Evolutionary conservation across 345 rosid species (phyloP).

Genomic region (Iberis pinnata): DNA sequence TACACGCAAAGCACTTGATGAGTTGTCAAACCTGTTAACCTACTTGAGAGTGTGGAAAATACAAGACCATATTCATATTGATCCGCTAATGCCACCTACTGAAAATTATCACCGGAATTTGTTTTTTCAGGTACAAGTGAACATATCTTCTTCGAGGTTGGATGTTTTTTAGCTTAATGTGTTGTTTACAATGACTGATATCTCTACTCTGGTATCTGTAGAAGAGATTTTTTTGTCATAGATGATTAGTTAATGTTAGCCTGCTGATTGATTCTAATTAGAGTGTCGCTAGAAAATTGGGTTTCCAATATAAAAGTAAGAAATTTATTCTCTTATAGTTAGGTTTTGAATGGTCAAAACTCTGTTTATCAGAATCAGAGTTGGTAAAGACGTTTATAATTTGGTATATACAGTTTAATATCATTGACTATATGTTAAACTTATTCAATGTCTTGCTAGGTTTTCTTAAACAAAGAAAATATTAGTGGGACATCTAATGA

Average conservation of each 20-base stretch:
- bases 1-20: conserved; percentile 82
- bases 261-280: background rate
- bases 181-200: conserved; percentile 11
- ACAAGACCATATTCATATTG: conserved; percentile 61
- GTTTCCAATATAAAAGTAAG: background rate
- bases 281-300: background rate
- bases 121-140: conserved; percentile 66
- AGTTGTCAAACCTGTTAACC: conserved; percentile 65
- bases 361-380: conserved; percentile 3
- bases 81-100: conserved; percentile 85
- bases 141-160: conserved; percentile 3
- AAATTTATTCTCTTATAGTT: background rate
- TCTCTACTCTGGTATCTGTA: background rate
- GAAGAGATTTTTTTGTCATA: background rate
- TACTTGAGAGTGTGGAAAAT: conserved; percentile 81
- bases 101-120: conserved; percentile 75
- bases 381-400: background rate
- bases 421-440: background rate
- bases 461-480: conserved; percentile 62
- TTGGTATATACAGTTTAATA: too few species aligned
- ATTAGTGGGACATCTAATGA: conserved; percentile 58
- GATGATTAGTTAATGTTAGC: conserved; percentile 1
- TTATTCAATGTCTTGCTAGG: conserved; percentile 33
- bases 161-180: conserved; percentile 1
- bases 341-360: too few species aligned